Percentiles rank a stretch among this genome's conserved stretches.
Evolutionary conservation across 176 grass and related monocot genomes (phyloP).

Genomic region (Lolium multiflorum): DNA sequence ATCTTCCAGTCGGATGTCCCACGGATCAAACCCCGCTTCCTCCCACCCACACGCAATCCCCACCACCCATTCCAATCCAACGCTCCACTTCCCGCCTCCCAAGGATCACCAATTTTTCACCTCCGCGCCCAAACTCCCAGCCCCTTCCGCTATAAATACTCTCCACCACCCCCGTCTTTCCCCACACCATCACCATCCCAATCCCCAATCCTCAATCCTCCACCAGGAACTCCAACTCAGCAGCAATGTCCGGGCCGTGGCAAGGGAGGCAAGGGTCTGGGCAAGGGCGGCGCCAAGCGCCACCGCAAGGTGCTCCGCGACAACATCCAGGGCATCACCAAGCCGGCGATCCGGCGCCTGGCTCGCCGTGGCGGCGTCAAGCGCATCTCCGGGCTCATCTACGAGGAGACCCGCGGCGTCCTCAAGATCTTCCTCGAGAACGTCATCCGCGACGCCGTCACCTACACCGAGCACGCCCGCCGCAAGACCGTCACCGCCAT

Average conservation of each 20-base stretch:
- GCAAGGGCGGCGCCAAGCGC: conserved; percentile 45
- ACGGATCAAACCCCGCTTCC: too few relatives aligned
- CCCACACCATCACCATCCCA: too few relatives aligned
- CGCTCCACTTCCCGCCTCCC: too few relatives aligned
- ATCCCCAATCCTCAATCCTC: too few relatives aligned
- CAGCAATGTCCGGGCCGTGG: conserved; percentile 37
- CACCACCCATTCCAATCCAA: too few relatives aligned
- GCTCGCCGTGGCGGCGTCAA: conserved; percentile 68
- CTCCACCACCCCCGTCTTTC: too few relatives aligned
- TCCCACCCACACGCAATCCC: too few relatives aligned
- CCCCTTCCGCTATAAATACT: too few relatives aligned
- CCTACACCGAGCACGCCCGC: conserved; percentile 83
- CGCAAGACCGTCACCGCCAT: conserved; percentile 90
- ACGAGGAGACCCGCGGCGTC: conserved; percentile 86
- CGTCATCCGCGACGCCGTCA: conserved; percentile 85
- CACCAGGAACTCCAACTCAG: too few relatives aligned
- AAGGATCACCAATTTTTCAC: too few relatives aligned
- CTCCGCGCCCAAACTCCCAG: too few relatives aligned
- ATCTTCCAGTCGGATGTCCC: too few relatives aligned
- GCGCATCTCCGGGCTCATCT: conserved; percentile 86
- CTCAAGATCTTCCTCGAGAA: conserved; percentile 99
- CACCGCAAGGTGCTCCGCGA: conserved; percentile 51
- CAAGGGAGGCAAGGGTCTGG: conserved; percentile 53
- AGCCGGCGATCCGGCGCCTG: conserved; percentile 48
- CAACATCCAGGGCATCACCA: conserved; percentile 64